These are phyloP conservation scores for Kuraishia ogatae DNA, from an alignment of 805 yeast species.

Conservation along the genomic window DNA sequence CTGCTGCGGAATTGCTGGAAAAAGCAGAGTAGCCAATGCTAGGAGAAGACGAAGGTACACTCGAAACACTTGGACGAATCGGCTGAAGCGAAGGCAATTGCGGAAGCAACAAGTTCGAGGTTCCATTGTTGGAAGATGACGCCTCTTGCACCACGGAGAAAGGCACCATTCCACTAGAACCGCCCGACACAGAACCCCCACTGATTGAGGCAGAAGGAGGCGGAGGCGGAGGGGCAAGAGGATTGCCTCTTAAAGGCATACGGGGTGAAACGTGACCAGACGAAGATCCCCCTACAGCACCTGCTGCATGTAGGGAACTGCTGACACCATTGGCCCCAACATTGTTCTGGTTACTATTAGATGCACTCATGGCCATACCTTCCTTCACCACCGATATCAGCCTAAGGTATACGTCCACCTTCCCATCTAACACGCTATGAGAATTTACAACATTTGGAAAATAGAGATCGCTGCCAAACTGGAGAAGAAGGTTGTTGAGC, in stretches of 20 bases:
- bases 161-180: neutral
- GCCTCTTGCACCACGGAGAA: neutral
- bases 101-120: conserved; percentile 1
- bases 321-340: neutral
- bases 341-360: neutral
- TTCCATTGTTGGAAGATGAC: neutral
- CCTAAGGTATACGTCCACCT: conserved; percentile 17
- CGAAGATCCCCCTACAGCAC: neutral
- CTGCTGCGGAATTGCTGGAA: neutral
- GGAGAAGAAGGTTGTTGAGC: conserved; percentile 18
- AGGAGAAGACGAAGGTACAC: neutral
- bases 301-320: neutral
- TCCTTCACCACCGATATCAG: conserved; percentile 15
- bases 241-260: neutral
- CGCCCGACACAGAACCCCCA: neutral
- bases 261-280: neutral
- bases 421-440: conserved; percentile 8
- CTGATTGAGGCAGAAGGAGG: neutral
- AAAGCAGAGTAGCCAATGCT: neutral
- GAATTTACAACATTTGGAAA: conserved; percentile 3
- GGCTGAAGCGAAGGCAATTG: conserved; percentile 15
- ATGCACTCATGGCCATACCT: conserved; percentile 6
- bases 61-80: conserved; percentile 6
- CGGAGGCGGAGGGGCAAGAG: neutral
- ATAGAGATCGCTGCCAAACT: conserved; percentile 12